phyloP scores from a whole-genome alignment of 257 asterid species.

The Coffea eugenioides region DNA sequence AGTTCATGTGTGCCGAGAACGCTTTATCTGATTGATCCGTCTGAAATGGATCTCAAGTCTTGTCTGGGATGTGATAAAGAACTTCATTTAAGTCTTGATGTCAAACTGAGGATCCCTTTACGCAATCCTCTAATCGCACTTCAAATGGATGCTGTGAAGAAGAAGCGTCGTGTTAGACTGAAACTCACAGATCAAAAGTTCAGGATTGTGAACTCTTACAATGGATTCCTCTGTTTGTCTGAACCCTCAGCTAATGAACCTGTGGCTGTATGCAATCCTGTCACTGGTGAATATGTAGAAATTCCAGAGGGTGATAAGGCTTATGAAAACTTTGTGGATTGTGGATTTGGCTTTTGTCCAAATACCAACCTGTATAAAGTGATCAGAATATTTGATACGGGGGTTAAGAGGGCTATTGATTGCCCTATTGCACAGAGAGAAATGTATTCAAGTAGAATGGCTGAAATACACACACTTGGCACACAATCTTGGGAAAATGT shows the following conservation, averaged over 20 bases:
- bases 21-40: conserved; percentile 1
- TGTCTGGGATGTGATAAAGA: neutral
- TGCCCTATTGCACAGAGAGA: neutral
- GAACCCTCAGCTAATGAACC: conserved; percentile 12
- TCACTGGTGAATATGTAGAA: conserved; percentile 16
- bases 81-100: conserved; percentile 1
- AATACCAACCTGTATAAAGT: conserved; percentile 9
- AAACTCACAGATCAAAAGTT: conserved; percentile 18
- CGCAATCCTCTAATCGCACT: neutral
- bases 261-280: conserved; percentile 20
- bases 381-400: conserved; percentile 10
- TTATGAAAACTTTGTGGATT: conserved; percentile 9
- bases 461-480: conserved; percentile 14
- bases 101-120: conserved; percentile 14
- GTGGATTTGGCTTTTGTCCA: conserved; percentile 22
- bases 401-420: neutral
- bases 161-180: conserved; percentile 11
- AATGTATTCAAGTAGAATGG: neutral
- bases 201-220: conserved; percentile 14
- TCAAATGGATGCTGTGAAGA: conserved; percentile 6
- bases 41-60: neutral
- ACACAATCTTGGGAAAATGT: conserved; percentile 11
- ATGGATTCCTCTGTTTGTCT: conserved; percentile 20
- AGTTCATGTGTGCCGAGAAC: conserved; percentile 11
- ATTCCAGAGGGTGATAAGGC: conserved; percentile 4